phyloP scores from a whole-genome alignment of 805 yeast genomes.

The Barnettozyma sucrosica region DNA sequence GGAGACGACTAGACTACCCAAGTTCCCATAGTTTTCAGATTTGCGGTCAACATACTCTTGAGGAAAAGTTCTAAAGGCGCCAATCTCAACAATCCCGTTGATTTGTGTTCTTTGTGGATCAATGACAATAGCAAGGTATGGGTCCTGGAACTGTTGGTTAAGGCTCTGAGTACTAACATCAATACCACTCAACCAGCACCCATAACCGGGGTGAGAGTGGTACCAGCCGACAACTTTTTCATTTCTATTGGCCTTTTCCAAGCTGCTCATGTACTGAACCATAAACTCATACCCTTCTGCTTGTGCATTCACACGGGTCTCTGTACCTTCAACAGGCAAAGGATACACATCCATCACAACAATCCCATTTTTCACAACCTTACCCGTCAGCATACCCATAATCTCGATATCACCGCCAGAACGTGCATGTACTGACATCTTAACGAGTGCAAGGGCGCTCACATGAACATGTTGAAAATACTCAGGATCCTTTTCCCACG shows the following conservation, averaged over 20 bases:
- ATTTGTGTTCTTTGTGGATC: constrained; percentile 69
- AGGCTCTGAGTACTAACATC: constrained; percentile 85
- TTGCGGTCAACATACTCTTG: constrained; percentile 25
- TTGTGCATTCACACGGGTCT: constrained; percentile 91
- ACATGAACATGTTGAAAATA: constrained; percentile 59
- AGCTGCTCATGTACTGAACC: constrained; percentile 69
- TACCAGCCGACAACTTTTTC: constrained; percentile 94
- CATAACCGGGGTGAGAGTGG: constrained; percentile 98
- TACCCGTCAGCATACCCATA: constrained; percentile 94
- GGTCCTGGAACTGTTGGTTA: constrained; percentile 87
- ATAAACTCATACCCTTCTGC: constrained; percentile 92
- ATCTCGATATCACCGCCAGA: constrained; percentile 84
- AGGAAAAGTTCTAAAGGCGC: constrained; percentile 76
- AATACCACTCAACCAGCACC: constrained; percentile 92
- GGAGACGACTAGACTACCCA: constrained; percentile 12
- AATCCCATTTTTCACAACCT: constrained; percentile 47
- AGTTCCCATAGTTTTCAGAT: constrained; percentile 4
- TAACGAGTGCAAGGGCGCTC: constrained; percentile 64
- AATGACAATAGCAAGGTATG: constrained; percentile 81
- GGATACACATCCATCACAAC: constrained; percentile 78
- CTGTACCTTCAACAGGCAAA: constrained; percentile 93
- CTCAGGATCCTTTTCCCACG: constrained; percentile 53
- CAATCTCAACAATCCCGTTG: constrained; percentile 70
- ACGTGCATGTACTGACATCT: constrained; percentile 76
- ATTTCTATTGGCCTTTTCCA: constrained; percentile 43